Percentiles rank a stretch among this genome's conserved stretches.
phyloP scores from a whole-genome alignment of 129 eudicot species.

The Centella asiatica region DNA sequence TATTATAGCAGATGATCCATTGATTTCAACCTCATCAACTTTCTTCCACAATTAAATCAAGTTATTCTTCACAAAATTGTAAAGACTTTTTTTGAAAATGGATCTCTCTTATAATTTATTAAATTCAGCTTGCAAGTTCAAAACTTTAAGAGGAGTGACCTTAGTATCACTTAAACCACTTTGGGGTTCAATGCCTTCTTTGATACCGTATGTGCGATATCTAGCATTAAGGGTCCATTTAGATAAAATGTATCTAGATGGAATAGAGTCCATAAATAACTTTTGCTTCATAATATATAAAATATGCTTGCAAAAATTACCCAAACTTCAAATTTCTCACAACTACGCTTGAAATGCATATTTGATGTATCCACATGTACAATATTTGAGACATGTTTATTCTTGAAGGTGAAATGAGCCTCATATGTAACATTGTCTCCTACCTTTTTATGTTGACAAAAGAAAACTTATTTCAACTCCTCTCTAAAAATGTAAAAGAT shows the following conservation, averaged over 20 bases:
- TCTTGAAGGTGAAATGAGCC: not conserved
- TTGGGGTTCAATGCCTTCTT: not conserved
- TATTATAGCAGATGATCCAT: not conserved
- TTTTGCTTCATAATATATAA: conserved; percentile 1
- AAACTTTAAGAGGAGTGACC: not conserved
- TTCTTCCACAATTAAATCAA: not conserved
- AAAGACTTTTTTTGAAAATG: too few species aligned
- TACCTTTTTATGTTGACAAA: not conserved
- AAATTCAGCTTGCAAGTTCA: not conserved
- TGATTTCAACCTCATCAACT: not conserved
- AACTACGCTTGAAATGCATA: not conserved
- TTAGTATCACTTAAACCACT: not conserved
- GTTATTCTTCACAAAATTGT: too few species aligned
- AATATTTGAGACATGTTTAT: not conserved
- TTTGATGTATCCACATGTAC: not conserved
- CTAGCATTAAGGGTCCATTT: not conserved
- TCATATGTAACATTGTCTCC: not conserved
- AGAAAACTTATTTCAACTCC: not conserved
- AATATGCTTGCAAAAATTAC: not conserved
- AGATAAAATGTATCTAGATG: not conserved
- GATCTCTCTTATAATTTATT: too few species aligned
- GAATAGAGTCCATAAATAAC: not conserved
- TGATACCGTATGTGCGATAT: not conserved
- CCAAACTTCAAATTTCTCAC: not conserved
- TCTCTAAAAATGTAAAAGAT: not conserved